These are phyloP conservation scores for Lithospermum erythrorhizon DNA, from an alignment of 257 asterid species.

Conservation along the genomic window DNA sequence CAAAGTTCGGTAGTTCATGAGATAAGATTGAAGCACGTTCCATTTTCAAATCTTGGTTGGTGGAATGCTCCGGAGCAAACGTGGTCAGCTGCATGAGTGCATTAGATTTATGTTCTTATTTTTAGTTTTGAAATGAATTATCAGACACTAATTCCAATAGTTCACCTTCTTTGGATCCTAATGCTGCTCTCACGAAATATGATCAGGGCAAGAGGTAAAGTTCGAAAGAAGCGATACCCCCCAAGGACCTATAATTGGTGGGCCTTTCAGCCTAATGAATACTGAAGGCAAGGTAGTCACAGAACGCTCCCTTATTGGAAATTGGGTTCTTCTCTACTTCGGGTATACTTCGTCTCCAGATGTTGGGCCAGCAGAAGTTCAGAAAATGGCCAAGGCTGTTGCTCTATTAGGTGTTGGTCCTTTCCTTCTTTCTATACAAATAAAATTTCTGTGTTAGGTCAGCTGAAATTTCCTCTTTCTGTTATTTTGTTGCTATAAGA, in stretches of 20 bases:
- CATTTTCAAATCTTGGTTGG: too few relatives aligned
- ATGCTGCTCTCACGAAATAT: constrained; percentile 1
- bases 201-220: constrained; percentile 71
- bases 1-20: too few relatives aligned
- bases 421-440: constrained; percentile 7
- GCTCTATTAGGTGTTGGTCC: constrained; percentile 50
- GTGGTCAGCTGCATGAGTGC: too few relatives aligned
- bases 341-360: constrained; percentile 97
- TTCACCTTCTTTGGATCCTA: constrained; percentile 1
- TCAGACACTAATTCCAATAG: too few relatives aligned
- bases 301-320: constrained; percentile 70
- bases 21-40: too few relatives aligned
- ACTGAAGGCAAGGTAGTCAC: constrained; percentile 59
- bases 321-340: constrained; percentile 85
- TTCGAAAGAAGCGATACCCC: constrained; percentile 66
- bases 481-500: constrained; percentile 31
- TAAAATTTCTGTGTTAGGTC: constrained; percentile 3
- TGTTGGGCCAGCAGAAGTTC: constrained; percentile 91
- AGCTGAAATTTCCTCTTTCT: constrained; percentile 12
- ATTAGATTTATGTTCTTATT: too few relatives aligned
- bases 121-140: too few relatives aligned
- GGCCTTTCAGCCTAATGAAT: constrained; percentile 69
- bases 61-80: too few relatives aligned
- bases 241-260: constrained; percentile 88
- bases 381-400: constrained; percentile 68